Base-by-base conservation (phyloP, 2,329 filamentous ascomycete species). In the Pseudogymnoascus sp. region DNA sequence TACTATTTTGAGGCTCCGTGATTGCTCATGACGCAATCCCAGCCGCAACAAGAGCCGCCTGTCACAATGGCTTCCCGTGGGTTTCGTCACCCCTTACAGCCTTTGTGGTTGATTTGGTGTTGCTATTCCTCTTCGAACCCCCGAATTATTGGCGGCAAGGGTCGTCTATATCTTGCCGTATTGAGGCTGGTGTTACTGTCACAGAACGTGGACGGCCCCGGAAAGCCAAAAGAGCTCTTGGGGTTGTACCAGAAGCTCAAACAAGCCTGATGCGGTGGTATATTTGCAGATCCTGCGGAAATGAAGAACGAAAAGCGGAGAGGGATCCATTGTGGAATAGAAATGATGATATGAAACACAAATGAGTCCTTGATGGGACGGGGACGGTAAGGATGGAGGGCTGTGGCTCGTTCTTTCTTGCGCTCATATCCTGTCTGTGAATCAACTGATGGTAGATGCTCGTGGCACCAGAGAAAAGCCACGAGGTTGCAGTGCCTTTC, bases 1-100 rank as follows among this genome's bases (percentile, higher is more conserved):
- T 55, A 55, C 49, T 55, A 55, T 55, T 55, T 33, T 55, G 49
- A 55, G 29, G 49, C 29, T 55, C 49, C 49, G n/a, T 55, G 49
- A 55, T 55, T 55, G 49, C 49, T 55, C 49, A 33, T 35, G 29
- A 35, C 16, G 33, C 29, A 55, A 55, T 55, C 29, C 29, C n/a
- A 55, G 29, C 29, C 29, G 49, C 29, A 21, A 19, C 16, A 33
- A 33, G n/a, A 33, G 49, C 49, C 49, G 49, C 49, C n/a, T 55
- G 45, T 35, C 16, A 35, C 49, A 35, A 33, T 33, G 29, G 29
- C 49, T 55, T 55, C 49, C 49, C 49, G 49, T n/a, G 16, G 11
- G n/a, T 55, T 55, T 33, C 29, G 49, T 55, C 6, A 19, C 49
- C 29, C 26, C 29, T 55, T 33, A 55, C n/a, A 33, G 49, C 16